phyloP scores from a whole-genome alignment of 805 yeast genomes.

The Dipodascus albidus region DNA sequence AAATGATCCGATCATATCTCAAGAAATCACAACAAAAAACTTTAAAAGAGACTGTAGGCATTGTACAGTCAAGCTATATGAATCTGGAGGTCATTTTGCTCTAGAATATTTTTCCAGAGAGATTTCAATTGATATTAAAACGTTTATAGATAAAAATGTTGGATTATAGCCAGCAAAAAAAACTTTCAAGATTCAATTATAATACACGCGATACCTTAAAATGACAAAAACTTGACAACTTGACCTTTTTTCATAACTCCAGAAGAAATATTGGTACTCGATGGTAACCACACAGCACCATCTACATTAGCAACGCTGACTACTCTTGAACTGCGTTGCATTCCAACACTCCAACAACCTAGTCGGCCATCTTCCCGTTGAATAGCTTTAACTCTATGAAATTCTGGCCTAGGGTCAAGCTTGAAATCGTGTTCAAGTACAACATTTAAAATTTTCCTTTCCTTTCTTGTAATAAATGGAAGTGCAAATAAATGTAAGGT shows the following conservation, averaged over 20 bases:
- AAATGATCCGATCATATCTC: slow-evolving; percentile 28
- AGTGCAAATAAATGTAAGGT: slow-evolving; percentile 37
- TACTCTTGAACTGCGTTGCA: slow-evolving; percentile 40
- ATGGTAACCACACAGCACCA: slow-evolving; percentile 34
- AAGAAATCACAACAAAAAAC: slow-evolving; percentile 28
- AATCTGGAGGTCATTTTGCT: slow-evolving; percentile 33
- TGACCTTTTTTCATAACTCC: background rate
- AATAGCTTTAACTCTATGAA: slow-evolving; percentile 32
- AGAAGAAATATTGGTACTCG: slow-evolving; percentile 11
- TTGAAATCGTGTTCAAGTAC: slow-evolving; percentile 22
- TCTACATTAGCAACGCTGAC: slow-evolving; percentile 38
- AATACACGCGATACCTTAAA: background rate
- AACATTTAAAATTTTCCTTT: slow-evolving; percentile 28
- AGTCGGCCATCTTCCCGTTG: slow-evolving; percentile 22
- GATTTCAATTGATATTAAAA: slow-evolving; percentile 24
- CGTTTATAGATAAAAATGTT: slow-evolving; percentile 9
- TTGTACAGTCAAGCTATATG: slow-evolving; percentile 15
- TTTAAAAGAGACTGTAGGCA: slow-evolving; percentile 22
- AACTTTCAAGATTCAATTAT: too few relatives aligned
- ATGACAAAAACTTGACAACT: background rate
- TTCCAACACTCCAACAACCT: slow-evolving; percentile 35
- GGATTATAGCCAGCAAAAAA: too few relatives aligned
- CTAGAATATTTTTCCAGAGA: slow-evolving; percentile 22
- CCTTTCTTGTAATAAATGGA: slow-evolving; percentile 26
- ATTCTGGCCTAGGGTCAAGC: slow-evolving; percentile 42